Conservation (phyloP, 352 stramenopile genomes). For the Phytophthora megakarya region DNA sequence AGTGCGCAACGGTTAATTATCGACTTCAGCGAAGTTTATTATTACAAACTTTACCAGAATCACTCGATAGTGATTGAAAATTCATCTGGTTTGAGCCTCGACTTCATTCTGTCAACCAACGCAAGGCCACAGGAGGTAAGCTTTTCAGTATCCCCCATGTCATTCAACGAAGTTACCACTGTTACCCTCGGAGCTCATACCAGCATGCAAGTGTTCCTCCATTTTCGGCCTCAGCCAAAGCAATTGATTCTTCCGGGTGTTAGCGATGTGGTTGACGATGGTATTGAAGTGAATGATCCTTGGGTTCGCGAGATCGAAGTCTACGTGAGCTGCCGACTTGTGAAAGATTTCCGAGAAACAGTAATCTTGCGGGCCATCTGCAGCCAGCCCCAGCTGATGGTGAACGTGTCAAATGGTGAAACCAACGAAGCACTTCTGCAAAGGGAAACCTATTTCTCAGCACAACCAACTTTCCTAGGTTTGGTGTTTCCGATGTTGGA, state of each 20-base stretch:
- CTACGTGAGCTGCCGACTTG: conserved; percentile 86
- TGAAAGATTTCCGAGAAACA: conserved; percentile 89
- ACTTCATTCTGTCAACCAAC: conserved; percentile 89
- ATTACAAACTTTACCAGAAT: conserved; percentile 90
- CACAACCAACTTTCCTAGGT: conserved; percentile 78
- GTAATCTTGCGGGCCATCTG: conserved; percentile 81
- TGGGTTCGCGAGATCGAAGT: conserved; percentile 89
- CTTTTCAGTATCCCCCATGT: conserved; percentile 84
- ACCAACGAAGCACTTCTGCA: conserved; percentile 40
- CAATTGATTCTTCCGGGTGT: conserved; percentile 16
- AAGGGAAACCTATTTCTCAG: conserved; percentile 41
- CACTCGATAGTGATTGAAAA: conserved; percentile 91
- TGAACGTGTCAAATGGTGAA: conserved; percentile 61
- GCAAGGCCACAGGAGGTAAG: conserved; percentile 77
- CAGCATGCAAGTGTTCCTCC: conserved; percentile 86
- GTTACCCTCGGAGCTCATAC: conserved; percentile 72
- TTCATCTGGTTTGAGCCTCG: conserved; percentile 77
- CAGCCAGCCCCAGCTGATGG: conserved; percentile 76
- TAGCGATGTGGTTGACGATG: conserved; percentile 13
- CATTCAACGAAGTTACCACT: conserved; percentile 81
- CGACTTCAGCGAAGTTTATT: conserved; percentile 88
- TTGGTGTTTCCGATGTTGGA: conserved; percentile 84
- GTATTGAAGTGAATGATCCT: conserved; percentile 43
- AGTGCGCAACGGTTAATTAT: conserved; percentile 56
- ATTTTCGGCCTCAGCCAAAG: conserved; percentile 78